These are phyloP conservation scores for Chiua virens DNA, from an alignment of 768 basidiomycete species.

Conservation along the genomic window DNA sequence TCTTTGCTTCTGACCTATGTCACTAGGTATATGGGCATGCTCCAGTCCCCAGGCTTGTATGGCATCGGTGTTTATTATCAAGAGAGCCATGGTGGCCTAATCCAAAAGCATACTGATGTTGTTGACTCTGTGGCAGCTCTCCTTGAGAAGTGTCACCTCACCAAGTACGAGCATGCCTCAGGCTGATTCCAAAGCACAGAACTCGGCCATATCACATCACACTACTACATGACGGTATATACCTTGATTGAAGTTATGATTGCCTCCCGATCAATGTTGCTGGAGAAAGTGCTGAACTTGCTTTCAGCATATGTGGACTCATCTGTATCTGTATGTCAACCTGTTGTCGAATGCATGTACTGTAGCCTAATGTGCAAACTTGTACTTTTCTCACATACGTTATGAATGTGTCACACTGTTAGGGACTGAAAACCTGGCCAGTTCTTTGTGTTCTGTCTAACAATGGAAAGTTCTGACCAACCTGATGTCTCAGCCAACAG, in stretches of 20 bases:
- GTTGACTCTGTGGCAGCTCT: conserved; percentile 90
- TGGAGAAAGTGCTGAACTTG: conserved; percentile 90
- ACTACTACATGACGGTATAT: conserved; percentile 87
- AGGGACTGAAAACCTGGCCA: too few relatives aligned
- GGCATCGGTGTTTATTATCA: too few relatives aligned
- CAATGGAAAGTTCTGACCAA: too few relatives aligned
- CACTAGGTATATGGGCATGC: too few relatives aligned
- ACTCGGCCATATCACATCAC: conserved; percentile 89
- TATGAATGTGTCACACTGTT: too few relatives aligned
- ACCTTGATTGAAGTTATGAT: conserved; percentile 90
- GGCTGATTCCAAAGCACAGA: conserved; percentile 93
- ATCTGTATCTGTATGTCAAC: conserved; percentile 38
- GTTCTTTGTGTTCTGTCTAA: too few relatives aligned
- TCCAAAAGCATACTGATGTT: too few relatives aligned
- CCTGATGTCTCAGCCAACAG: too few relatives aligned
- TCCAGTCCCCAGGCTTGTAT: too few relatives aligned
- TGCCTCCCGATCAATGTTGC: conserved; percentile 95
- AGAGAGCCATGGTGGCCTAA: too few relatives aligned
- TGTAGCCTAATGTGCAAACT: conserved; percentile 25
- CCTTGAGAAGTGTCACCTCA: conserved; percentile 89
- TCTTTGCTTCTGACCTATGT: too few relatives aligned
- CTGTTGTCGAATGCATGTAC: conserved; percentile 97
- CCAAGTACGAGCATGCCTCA: conserved; percentile 89
- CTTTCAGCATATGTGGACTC: conserved; percentile 89
- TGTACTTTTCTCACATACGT: too few relatives aligned